These are phyloP conservation scores for Phaeomoniella chlamydospora DNA, from an alignment of 2,329 filamentous ascomycete genomes.

Conservation along the genomic window DNA sequence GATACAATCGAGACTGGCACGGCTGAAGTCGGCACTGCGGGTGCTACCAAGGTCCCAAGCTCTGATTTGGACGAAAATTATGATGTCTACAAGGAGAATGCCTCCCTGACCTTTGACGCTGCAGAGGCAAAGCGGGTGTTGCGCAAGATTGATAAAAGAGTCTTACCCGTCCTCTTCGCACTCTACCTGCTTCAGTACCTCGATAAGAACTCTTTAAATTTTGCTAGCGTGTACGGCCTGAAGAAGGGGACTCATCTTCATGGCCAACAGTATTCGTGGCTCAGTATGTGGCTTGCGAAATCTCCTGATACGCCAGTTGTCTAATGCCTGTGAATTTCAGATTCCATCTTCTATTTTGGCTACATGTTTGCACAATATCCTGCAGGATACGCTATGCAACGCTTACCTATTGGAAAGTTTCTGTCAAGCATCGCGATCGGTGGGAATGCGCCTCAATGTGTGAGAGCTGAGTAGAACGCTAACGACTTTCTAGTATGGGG, in stretches of 20 bases:
- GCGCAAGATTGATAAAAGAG: slow-evolving; percentile 8
- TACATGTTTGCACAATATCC: slow-evolving; percentile 23
- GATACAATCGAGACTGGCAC: neutral
- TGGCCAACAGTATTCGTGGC: slow-evolving; percentile 1
- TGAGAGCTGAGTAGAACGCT: slow-evolving; percentile 20
- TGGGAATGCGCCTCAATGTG: slow-evolving; percentile 17
- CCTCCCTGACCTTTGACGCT: slow-evolving; percentile 11
- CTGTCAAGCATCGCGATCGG: slow-evolving; percentile 8
- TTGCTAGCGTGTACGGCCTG: slow-evolving; percentile 4
- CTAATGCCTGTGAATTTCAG: no score
- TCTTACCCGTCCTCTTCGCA: slow-evolving; percentile 8
- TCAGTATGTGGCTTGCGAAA: no score
- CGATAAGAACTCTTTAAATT: slow-evolving; percentile 11
- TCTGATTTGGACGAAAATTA: slow-evolving; percentile 21
- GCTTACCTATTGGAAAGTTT: slow-evolving; percentile 22
- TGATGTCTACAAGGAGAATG: slow-evolving; percentile 18
- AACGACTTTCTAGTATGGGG: slow-evolving; percentile 25
- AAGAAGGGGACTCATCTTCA: slow-evolving; percentile 13
- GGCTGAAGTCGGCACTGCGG: neutral
- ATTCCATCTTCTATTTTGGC: slow-evolving; percentile 28
- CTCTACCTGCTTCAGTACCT: slow-evolving; percentile 11
- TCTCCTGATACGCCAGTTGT: no score
- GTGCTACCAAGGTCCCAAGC: neutral
- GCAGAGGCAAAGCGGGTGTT: slow-evolving; percentile 7
- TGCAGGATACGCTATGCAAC: slow-evolving; percentile 26